A percentile compares a stretch with the other conserved stretches of the same genome.
Conservation (phyloP, 805 yeast genomes). For the Saturnispora dispora region DNA sequence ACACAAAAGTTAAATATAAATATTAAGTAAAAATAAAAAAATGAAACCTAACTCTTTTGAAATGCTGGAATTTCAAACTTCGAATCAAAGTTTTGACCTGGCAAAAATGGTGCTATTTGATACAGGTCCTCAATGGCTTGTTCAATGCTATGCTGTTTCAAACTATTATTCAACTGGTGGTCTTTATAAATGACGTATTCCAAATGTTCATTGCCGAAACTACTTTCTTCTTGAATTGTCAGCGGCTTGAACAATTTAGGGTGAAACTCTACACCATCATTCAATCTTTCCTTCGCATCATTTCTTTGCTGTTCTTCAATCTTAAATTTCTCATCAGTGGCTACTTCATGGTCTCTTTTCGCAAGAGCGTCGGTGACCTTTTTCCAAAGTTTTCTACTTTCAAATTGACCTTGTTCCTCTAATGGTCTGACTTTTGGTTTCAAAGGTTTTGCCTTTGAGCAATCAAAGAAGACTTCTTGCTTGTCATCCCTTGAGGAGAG, state of each 20-base stretch:
- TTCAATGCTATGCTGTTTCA: constrained; percentile 31
- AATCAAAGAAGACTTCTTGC: constrained; percentile 49
- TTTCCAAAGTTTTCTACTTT: constrained; percentile 78
- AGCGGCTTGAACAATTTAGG: constrained; percentile 65
- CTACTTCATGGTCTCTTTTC: constrained; percentile 64
- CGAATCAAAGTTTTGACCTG: constrained; percentile 64
- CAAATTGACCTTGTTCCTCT: constrained; percentile 69
- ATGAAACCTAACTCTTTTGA: constrained; percentile 32
- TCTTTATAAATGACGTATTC: constrained; percentile 60
- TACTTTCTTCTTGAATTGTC: constrained; percentile 25
- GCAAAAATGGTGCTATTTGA: constrained; percentile 67
- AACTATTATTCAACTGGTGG: constrained; percentile 23
- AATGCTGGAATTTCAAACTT: constrained; percentile 63
- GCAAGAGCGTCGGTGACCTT: constrained; percentile 77
- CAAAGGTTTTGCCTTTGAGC: constrained; percentile 41
- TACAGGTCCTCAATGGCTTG: constrained; percentile 31
- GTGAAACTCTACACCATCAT: constrained; percentile 69
- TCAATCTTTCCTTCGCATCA: constrained; percentile 61
- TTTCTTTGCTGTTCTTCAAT: constrained; percentile 84
- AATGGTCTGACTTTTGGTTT: constrained; percentile 71
- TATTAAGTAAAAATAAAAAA: constrained; percentile 2
- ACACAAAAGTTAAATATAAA: not conserved
- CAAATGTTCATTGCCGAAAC: constrained; percentile 34
- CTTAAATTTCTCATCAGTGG: constrained; percentile 80
- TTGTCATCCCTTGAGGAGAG: constrained; percentile 34